Percentiles rank a stretch among this genome's conserved stretches.
phyloP scores from a whole-genome alignment of 495 filamentous ascomycete genomes.

The Daldinia decipiens region DNA sequence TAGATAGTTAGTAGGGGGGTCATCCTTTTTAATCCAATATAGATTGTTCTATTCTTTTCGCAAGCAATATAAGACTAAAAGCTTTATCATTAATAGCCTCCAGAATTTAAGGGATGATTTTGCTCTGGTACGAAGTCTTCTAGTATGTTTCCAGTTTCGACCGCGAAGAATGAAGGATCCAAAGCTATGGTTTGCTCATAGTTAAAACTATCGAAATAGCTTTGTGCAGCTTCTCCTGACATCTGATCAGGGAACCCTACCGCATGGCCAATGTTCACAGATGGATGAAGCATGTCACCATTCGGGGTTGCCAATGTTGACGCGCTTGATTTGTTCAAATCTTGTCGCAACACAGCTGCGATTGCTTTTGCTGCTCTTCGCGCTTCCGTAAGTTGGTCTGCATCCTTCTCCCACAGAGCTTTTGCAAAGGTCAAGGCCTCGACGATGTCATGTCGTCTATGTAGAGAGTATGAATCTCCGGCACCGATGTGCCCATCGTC shows the following conservation, averaged over 20 bases:
- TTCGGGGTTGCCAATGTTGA: not conserved
- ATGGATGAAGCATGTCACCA: not conserved
- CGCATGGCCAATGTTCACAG: not conserved
- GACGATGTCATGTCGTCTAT: not conserved
- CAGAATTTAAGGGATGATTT: not conserved
- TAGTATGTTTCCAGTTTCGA: not conserved
- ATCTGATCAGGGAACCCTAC: not conserved
- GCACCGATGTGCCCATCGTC: not conserved
- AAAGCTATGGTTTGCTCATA: not conserved
- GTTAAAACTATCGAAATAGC: not conserved
- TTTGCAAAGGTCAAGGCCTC: not conserved
- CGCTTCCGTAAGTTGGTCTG: not conserved
- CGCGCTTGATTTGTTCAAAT: not conserved
- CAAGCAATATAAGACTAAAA: not conserved
- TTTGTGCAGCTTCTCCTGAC: not conserved
- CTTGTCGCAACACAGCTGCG: not conserved
- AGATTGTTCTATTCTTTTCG: not conserved
- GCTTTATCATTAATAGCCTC: not conserved
- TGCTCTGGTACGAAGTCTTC: not conserved
- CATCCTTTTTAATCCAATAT: not conserved
- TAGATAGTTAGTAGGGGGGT: not conserved
- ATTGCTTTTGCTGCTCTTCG: not conserved
- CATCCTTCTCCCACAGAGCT: conserved; percentile 3
- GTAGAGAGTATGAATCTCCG: not conserved
- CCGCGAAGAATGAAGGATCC: not conserved